phyloP scores from a whole-genome alignment of 768 basidiomycete genomes.

The Auriscalpium vulgare region DNA sequence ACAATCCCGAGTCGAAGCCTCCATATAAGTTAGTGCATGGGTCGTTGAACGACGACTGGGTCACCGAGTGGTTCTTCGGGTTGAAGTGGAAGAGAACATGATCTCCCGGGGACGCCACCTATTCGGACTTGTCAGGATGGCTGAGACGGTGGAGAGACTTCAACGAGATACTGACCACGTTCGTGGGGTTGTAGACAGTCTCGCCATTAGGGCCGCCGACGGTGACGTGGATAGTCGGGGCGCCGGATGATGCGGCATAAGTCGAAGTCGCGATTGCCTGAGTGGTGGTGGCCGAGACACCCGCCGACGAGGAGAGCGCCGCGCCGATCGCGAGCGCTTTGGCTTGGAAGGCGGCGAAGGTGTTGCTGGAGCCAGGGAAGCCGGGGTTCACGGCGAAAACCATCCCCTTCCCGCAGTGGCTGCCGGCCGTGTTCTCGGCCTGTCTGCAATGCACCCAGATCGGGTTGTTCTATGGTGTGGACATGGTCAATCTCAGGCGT shows the following conservation, averaged over 20 bases:
- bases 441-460: conserved; percentile 22
- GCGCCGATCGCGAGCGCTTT: conserved; percentile 1
- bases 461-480: conserved; percentile 7
- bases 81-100: conserved; percentile 19
- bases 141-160: background rate
- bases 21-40: conserved; percentile 17
- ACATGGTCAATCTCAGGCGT: background rate
- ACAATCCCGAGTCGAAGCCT: conserved; percentile 26
- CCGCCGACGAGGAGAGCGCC: conserved; percentile 14
- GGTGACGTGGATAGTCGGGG: conserved; percentile 31
- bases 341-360: conserved; percentile 1
- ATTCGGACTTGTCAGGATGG: background rate
- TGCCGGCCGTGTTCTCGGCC: background rate
- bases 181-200: background rate
- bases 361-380: background rate
- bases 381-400: conserved; percentile 24
- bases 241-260: conserved; percentile 43
- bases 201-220: too few species aligned
- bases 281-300: conserved; percentile 14
- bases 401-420: conserved; percentile 21
- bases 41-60: conserved; percentile 20
- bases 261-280: conserved; percentile 47
- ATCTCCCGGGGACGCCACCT: conserved; percentile 12
- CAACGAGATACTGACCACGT: background rate
- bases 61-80: conserved; percentile 23